Percentiles rank a stretch among this genome's conserved stretches.
Evolutionary conservation across 257 asterid genomes (phyloP).

Genomic region (Ehretia macrophylla): DNA sequence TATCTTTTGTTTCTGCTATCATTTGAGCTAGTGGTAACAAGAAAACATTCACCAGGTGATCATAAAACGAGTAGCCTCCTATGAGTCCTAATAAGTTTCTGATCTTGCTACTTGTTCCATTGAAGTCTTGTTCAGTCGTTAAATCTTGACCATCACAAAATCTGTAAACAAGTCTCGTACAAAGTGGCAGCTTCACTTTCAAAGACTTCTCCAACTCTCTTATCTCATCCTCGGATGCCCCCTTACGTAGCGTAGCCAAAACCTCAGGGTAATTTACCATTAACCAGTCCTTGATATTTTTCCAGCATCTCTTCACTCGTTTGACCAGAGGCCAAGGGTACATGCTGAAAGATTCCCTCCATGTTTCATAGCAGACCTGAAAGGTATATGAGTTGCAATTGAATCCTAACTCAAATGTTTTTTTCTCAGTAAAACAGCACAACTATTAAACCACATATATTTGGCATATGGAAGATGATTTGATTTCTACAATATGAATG

Average conservation of each 20-base stretch:
- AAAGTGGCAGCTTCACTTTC: constrained; percentile 78
- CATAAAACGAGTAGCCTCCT: constrained; percentile 79
- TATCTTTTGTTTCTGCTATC: constrained; percentile 35
- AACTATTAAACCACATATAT: too few relatives aligned
- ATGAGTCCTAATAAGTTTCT: constrained; percentile 67
- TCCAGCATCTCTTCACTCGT: constrained; percentile 71
- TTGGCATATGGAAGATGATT: too few relatives aligned
- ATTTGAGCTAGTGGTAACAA: constrained; percentile 66
- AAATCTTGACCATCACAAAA: constrained; percentile 81
- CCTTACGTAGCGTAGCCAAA: constrained; percentile 63
- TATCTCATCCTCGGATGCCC: constrained; percentile 72
- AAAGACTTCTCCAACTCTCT: constrained; percentile 48
- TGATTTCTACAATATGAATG: too few relatives aligned
- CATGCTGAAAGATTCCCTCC: constrained; percentile 66
- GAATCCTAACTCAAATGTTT: background rate
- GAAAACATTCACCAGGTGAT: constrained; percentile 70
- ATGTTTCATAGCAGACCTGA: constrained; percentile 67
- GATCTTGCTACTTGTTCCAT: constrained; percentile 22
- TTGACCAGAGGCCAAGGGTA: constrained; percentile 91
- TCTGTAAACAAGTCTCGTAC: constrained; percentile 77
- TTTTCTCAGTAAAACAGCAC: too few relatives aligned
- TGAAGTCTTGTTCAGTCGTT: constrained; percentile 23
- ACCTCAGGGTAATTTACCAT: constrained; percentile 62
- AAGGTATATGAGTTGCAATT: constrained; percentile 3
- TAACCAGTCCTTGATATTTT: constrained; percentile 59